phyloP scores from a whole-genome alignment of 495 filamentous ascomycete genomes.

The Aspergillus taichungensis region DNA sequence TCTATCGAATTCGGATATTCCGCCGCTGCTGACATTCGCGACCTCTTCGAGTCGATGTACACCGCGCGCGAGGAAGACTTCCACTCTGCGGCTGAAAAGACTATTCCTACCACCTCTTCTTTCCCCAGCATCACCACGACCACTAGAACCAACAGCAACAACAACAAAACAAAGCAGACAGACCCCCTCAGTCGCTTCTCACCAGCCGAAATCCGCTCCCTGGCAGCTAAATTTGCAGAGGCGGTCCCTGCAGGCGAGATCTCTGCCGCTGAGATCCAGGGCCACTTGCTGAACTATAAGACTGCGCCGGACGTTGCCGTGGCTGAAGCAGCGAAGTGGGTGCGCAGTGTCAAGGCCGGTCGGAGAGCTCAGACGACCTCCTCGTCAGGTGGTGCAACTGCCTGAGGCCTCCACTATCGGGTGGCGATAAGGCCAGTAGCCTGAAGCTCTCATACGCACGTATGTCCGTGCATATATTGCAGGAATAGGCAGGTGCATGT shows the following conservation, averaged over 20 bases:
- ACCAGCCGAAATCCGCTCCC: constrained; percentile 19
- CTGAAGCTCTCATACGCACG: constrained; percentile 19
- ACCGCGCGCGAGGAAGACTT: constrained; percentile 24
- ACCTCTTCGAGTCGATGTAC: constrained; percentile 70
- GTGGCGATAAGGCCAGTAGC: constrained; percentile 27
- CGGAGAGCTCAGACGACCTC: too few species aligned
- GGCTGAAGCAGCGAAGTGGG: constrained; percentile 47
- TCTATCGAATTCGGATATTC: constrained; percentile 61
- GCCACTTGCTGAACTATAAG: constrained; percentile 63
- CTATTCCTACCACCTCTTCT: too few species aligned
- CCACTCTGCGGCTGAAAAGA: neutral
- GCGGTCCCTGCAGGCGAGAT: constrained; percentile 56
- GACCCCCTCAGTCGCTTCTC: constrained; percentile 1
- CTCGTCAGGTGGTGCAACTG: too few species aligned
- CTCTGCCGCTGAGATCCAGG: constrained; percentile 71
- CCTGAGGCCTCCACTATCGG: too few species aligned
- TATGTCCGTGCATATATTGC: too few species aligned
- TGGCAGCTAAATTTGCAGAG: constrained; percentile 51
- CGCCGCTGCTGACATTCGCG: constrained; percentile 48
- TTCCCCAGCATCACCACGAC: neutral
- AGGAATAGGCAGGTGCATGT: too few species aligned
- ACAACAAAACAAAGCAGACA: neutral
- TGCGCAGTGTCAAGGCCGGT: constrained; percentile 10
- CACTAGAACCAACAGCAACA: neutral
- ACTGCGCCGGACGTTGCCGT: constrained; percentile 51